Evolutionary conservation across 768 basidiomycete genomes (phyloP).

Genomic region (Hypholoma sublateritium): DNA sequence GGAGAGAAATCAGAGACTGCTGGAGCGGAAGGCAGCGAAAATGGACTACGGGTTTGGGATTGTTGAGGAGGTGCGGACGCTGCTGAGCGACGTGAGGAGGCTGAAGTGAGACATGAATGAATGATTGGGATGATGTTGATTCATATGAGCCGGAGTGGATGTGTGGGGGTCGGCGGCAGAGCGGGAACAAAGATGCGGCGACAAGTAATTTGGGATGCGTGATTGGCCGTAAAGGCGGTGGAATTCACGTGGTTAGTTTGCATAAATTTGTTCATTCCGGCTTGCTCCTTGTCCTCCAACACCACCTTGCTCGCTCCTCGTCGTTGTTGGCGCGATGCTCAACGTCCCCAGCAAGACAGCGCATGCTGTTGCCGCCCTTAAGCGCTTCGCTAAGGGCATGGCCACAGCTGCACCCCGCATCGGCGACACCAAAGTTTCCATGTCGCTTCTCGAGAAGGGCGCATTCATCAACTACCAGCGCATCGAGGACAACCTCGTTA

Average conservation of each 20-base stretch:
- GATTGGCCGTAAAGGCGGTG: slow-evolving; percentile 31
- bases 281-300: slow-evolving; percentile 36
- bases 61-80: slow-evolving; percentile 14
- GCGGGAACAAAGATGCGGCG: slow-evolving; percentile 18
- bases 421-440: slow-evolving; percentile 86
- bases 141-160: background rate
- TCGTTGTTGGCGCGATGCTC: slow-evolving; percentile 56
- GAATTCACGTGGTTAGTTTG: slow-evolving; percentile 39
- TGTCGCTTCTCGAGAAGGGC: slow-evolving; percentile 82
- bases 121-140: background rate
- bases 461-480: slow-evolving; percentile 94
- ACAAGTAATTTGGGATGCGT: slow-evolving; percentile 22
- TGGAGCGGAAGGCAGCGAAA: slow-evolving; percentile 19
- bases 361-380: slow-evolving; percentile 49
- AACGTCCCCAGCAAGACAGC: slow-evolving; percentile 55
- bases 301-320: slow-evolving; percentile 22
- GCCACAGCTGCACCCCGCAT: slow-evolving; percentile 80
- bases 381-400: slow-evolving; percentile 66
- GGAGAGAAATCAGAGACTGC: slow-evolving; percentile 7
- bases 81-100: slow-evolving; percentile 12
- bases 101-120: slow-evolving; percentile 8
- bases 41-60: slow-evolving; percentile 16
- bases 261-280: slow-evolving; percentile 40
- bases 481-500: slow-evolving; percentile 93
- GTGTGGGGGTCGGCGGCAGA: slow-evolving; percentile 15